Conservation (phyloP, 1,139 yeast species). For the Pichia sp. region DNA sequence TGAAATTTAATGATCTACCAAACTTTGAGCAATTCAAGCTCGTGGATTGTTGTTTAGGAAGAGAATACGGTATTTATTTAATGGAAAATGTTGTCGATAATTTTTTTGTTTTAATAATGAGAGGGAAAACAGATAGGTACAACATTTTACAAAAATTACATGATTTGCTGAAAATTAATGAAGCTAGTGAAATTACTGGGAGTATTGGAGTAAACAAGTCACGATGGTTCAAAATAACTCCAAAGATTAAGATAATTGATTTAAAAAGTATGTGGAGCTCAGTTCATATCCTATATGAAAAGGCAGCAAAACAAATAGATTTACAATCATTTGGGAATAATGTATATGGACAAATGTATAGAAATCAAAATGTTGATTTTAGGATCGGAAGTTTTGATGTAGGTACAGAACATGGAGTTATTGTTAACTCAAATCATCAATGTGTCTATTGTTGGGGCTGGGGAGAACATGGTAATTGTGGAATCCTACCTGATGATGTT, state of each 20-base stretch:
- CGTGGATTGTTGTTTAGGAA: constrained; percentile 34
- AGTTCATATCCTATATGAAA: constrained; percentile 37
- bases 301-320: constrained; percentile 23
- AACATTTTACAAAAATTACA: constrained; percentile 3
- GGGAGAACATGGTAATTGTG: constrained; percentile 99
- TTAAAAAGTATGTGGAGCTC: constrained; percentile 75
- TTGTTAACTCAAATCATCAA: constrained; percentile 27
- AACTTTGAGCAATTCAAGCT: constrained; percentile 8
- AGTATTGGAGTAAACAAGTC: not conserved
- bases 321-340: constrained; percentile 59
- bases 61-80: constrained; percentile 38
- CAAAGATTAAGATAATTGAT: constrained; percentile 1
- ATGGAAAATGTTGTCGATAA: not conserved
- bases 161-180: not conserved
- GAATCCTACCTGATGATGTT: constrained; percentile 36
- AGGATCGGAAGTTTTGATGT: constrained; percentile 31
- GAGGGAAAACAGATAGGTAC: constrained; percentile 9
- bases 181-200: not conserved
- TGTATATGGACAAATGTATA: constrained; percentile 56
- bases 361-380: not conserved
- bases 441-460: constrained; percentile 83
- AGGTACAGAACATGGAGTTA: constrained; percentile 87
- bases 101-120: not conserved
- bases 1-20: constrained; percentile 16
- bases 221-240: constrained; percentile 1